Base-by-base conservation (phyloP, 345 rosid species). In the Hibiscus tridactylites region DNA sequence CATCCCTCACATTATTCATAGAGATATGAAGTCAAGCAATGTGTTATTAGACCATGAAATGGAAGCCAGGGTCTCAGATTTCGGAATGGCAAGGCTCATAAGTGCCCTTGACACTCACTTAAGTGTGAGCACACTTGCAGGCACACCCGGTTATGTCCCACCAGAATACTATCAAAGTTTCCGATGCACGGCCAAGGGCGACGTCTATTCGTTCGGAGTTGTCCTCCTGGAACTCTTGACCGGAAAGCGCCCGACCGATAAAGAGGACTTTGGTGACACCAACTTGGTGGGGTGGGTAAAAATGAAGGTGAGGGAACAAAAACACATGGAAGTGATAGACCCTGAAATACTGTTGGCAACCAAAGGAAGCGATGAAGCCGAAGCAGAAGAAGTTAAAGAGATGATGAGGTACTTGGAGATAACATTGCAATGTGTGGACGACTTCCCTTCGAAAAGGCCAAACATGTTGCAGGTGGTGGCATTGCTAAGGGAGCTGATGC, bases 261-360 rank as follows among this genome's bases (percentile, higher is more conserved):
- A 91, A 78, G 98, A 94, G 35, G 98, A 94, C 76, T 94, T 94
- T 52, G 98, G 97, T n/a, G 98, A 94, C 84, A 91, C 97, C 4
- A 94, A 94, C 74, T 80, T 94, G 77, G 98, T 91, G 31, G 98
- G 98, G 12, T 94, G 98, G 98, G 88, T 88, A 28, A 94, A 91
- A 83, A 80, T 94, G 86, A 91, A 90, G 77, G 96, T 80, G 1
- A 79, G 89, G 74, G 96, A 91, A 77, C 97, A 94, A 74, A 86
- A 83, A 56, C 96, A 88, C 60, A 91, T 88, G 93, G 97, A 94
- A 73, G 98, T 94, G 71, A 94, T 94, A 7, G 98, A 94, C 70
- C 79, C 81, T 49, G 97, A 93, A 39, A 79, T 93, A 78, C 72
- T 87, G 3, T 78, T 81, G 42, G 78, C 82, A 21, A 80, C 72